Conservation (phyloP, 306 rosid species). For the Carpinus fangiana region DNA sequence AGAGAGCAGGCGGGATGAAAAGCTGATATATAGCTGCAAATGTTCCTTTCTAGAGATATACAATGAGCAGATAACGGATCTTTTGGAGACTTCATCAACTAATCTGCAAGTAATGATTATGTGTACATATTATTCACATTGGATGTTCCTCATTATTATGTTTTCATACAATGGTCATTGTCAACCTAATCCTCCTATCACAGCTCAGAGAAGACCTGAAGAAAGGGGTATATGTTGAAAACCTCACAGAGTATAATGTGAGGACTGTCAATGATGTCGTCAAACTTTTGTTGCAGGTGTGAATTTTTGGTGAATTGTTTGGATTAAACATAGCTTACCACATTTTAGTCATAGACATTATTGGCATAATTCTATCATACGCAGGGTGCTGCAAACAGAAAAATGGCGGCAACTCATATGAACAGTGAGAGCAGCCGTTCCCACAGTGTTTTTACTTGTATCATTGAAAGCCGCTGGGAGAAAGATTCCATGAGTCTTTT, state of each 20-base stretch:
- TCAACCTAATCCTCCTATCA: slow-evolving; percentile 27
- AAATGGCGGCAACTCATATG: slow-evolving; percentile 94
- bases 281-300: slow-evolving; percentile 84
- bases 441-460: slow-evolving; percentile 96
- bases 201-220: slow-evolving; percentile 97
- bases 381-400: slow-evolving; percentile 90
- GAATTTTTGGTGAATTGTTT: slow-evolving; percentile 13
- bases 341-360: slow-evolving; percentile 21
- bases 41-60: slow-evolving; percentile 94
- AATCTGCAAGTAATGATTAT: slow-evolving; percentile 75
- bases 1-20: slow-evolving; percentile 60
- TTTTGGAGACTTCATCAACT: slow-evolving; percentile 85
- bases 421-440: slow-evolving; percentile 94
- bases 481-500: slow-evolving; percentile 82
- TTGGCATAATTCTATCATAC: slow-evolving; percentile 27
- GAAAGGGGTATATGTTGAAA: slow-evolving; percentile 94
- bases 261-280: slow-evolving; percentile 73
- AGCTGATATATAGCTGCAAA: slow-evolving; percentile 84
- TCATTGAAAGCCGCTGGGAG: slow-evolving; percentile 90
- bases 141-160: neutral
- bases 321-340: slow-evolving; percentile 16
- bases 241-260: slow-evolving; percentile 76
- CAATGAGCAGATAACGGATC: slow-evolving; percentile 96
- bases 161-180: slow-evolving; percentile 3
- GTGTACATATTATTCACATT: slow-evolving; percentile 28